Evolutionary conservation across 148 eudicot genomes (phyloP), one percentile per base, ranked within the genome.

Genomic region (Selenicereus undatus): DNA sequence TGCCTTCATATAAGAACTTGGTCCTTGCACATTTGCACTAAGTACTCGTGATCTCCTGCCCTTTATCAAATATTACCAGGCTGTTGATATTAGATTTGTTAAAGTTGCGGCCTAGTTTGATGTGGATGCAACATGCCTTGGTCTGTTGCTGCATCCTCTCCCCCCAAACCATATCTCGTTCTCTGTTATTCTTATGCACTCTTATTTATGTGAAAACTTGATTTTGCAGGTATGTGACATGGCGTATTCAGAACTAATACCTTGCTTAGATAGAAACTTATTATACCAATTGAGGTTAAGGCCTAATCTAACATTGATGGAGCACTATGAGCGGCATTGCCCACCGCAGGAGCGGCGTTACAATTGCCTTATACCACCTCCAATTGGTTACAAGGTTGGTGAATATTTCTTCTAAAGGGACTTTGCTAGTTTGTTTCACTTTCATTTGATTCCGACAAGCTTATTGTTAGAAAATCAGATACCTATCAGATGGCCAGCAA

Each of bases 401-500:
- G 7, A 30, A 50, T 56, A 16, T 42, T 58, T 79, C 79, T 80
- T 73, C 68, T 51, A 0, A 16, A 45, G 60, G 71, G 69, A 60
- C 21, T 77, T 56, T 35, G 79, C 42, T 80, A 22, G 32, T 24
- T 69, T 56, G 20, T 75, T 77, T 75, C 10, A 45, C 58, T 14
- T 65, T 54, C 75, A 58, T 84, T 76, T 79, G 83, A 84, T 32
- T 66, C 81, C 82, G 76, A 79, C 79, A 66, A 27, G 82, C 29
- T 83, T 85, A 11, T 81, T 85, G 83, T 87, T 88, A 85, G 87
- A 75, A 83, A 79, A 80, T 70, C 91, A 92, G 97, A 86, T 91
- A 79, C 92, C 97, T 51, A 81, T 92, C 17, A 88, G 90, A 82
- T 92, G 97, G 97, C 97, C 97, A 13, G 86, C 82, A 8, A 91